Evolutionary conservation across 2,329 filamentous ascomycete species (phyloP), one percentile per base, ranked within the genome.

Genomic region (Pseudogymnoascus sp.): DNA sequence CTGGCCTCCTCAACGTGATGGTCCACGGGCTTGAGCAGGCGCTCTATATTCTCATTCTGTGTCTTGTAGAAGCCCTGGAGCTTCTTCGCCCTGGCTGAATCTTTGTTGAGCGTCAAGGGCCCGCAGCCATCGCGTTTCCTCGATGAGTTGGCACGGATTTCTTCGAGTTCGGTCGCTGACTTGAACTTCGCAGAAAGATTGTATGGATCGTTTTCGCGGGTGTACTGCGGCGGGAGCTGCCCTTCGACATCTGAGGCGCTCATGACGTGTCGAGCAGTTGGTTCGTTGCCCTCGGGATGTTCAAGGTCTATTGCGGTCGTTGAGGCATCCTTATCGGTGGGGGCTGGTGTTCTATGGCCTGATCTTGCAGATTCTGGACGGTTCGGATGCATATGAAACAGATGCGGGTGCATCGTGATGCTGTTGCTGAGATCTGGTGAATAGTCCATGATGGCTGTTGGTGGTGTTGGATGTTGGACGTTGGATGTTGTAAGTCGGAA

Each of bases 41-140:
- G 86, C 78, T 96, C 86, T 68, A 99, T 99, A 70, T 91, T 93
- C 74, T 93, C 90, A 74, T 99, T 99, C 74, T 99, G 93, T 31
- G 82, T 82, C 73, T 91, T 84, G 80, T 97, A 97, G 78, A 97
- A 97, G 61, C 85, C 83, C 71, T 89, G 83, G 14, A 97, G 74
- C 60, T 71, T 75, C 68, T 76, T 71, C 67, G 75, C 76, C 64
- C 76, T 77, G 67, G 75, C 75, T 47, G 76, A 74, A 59, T 73
- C 73, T 12, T 67, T 69, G 62, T 66, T 71, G 67, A 75, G 76
- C 64, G 65, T 71, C 63, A 69, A 69, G 60, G 62, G 71, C 71
- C 80, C 72, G 60, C 68, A 73, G 65, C 78, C 80, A 71, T 83
- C 81, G 61, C 90, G 86, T 77, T 93, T 93, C 67, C 87, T 85